Base-by-base conservation (phyloP, 306 rosid species). In the Cucumis hystrix region DNA sequence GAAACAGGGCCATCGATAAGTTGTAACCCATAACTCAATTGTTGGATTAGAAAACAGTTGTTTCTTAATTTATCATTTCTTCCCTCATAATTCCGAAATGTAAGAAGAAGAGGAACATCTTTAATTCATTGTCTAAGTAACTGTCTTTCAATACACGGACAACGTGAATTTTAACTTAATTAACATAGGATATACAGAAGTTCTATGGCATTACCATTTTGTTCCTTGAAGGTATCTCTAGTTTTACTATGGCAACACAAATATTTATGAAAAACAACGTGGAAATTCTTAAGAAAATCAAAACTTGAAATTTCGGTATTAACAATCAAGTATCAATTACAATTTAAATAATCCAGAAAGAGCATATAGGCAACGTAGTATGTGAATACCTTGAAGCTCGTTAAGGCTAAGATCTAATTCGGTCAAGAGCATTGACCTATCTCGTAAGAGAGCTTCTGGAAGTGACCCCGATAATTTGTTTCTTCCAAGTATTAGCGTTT, bases 371-470 rank as follows among this genome's bases (percentile, higher is more conserved):
- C 23, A 69, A 60, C 15, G 10, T 41, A 47, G 13, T 41, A 76
- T 57, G 59, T 49, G 74, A 51, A 56, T 66, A 92, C 97, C 96
- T 90, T 88, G 86, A 74, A 92, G 90, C 76, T 84, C 76, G 83
- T 90, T 92, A 79, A 81, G 86, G 87, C 96, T 90, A 60, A 90
- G 89, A 86, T 92, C 96, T 74, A 92, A 82, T 81, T 89, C 97
- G 4, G 93, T 86, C 87, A 92, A 85, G 77, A 90, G 77, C 89
- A 81, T 83, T 39, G 97, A 92, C 82, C 89, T 92, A 76, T 90
- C 97, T 70, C 80, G 87, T 84, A 90, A 72, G 66, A 92, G 71
- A 75, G 89, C 86, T 86, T 81, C 88, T 8, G 93, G 97, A 15
- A 92, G 79, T 20, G 88, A 82, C 70, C 96, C 92, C 2, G 89